A percentile compares a stretch with the other conserved stretches of the same genome.
Conservation (phyloP, 768 basidiomycete genomes). For the Pulveroboletus ravenelii region DNA sequence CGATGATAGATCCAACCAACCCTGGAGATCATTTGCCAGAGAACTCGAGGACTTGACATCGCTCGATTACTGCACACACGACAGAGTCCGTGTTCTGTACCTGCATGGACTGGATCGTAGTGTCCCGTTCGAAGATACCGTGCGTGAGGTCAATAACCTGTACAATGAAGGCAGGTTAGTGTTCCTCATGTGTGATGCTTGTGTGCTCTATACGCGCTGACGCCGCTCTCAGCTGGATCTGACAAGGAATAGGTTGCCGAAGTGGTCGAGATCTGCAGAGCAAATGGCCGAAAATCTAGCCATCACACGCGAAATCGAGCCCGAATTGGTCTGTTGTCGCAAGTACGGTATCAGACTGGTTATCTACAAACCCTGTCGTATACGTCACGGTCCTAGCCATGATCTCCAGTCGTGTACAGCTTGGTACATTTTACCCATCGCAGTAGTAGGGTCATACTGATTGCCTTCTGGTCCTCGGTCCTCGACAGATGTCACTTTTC, state of each 20-base stretch:
- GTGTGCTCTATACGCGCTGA: not conserved
- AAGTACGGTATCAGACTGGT: conserved; percentile 57
- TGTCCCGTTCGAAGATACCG: conserved; percentile 53
- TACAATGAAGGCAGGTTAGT: conserved; percentile 54
- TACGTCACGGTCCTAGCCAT: conserved; percentile 16
- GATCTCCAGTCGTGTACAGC: not conserved
- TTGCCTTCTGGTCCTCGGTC: conserved; percentile 32
- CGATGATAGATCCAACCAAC: conserved; percentile 31
- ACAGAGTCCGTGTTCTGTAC: conserved; percentile 51
- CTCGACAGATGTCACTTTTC: conserved; percentile 38
- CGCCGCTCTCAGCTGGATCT: conserved; percentile 34
- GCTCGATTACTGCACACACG: conserved; percentile 40
- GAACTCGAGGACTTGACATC: conserved; percentile 40
- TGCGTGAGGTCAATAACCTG: conserved; percentile 49
- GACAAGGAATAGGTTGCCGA: conserved; percentile 44
- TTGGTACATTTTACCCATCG: conserved; percentile 41
- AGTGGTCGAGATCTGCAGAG: conserved; percentile 51
- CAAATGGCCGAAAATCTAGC: conserved; percentile 52
- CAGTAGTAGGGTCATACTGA: conserved; percentile 37
- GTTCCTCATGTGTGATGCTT: not conserved
- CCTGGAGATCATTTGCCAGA: conserved; percentile 41
- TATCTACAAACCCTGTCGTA: conserved; percentile 53
- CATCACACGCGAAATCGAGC: conserved; percentile 43
- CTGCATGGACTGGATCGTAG: conserved; percentile 54
- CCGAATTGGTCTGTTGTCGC: conserved; percentile 51